Conservation (phyloP, 371 early-diverging fungal genomes). For the Mucor velutinosus region DNA sequence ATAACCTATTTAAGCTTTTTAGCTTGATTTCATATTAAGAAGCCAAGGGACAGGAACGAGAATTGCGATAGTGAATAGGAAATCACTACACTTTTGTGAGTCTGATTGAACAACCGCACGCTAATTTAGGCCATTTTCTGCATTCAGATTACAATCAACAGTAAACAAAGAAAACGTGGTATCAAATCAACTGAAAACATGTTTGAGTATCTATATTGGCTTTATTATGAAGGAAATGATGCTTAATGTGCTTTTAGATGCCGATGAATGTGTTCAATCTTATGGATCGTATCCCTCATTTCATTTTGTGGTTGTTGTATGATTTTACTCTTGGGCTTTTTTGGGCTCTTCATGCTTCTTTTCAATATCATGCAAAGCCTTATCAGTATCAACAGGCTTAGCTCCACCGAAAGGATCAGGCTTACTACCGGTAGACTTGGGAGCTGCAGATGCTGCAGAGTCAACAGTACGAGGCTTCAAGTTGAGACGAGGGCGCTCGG, state of each 20-base stretch:
- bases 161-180: not conserved
- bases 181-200: not conserved
- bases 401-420: conserved; percentile 86
- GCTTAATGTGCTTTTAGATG: conserved; percentile 9
- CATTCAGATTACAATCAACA: not conserved
- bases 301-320: not conserved
- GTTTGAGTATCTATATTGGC: not conserved
- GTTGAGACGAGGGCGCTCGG: conserved; percentile 62
- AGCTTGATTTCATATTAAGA: not conserved
- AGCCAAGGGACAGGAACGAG: not conserved
- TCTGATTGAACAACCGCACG: not conserved
- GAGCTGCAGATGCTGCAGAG: conserved; percentile 20
- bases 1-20: not conserved
- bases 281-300: conserved; percentile 12
- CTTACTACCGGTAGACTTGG: conserved; percentile 37
- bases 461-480: conserved; percentile 71
- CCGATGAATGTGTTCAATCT: conserved; percentile 9
- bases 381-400: conserved; percentile 76
- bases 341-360: conserved; percentile 45
- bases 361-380: conserved; percentile 70
- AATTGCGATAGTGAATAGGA: not conserved
- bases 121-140: not conserved
- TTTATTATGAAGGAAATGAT: not conserved
- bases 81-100: not conserved
- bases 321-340: conserved; percentile 1